phyloP scores from a whole-genome alignment of 164 flowering plant species.

The grape (Vitis vinifera) region DNA sequence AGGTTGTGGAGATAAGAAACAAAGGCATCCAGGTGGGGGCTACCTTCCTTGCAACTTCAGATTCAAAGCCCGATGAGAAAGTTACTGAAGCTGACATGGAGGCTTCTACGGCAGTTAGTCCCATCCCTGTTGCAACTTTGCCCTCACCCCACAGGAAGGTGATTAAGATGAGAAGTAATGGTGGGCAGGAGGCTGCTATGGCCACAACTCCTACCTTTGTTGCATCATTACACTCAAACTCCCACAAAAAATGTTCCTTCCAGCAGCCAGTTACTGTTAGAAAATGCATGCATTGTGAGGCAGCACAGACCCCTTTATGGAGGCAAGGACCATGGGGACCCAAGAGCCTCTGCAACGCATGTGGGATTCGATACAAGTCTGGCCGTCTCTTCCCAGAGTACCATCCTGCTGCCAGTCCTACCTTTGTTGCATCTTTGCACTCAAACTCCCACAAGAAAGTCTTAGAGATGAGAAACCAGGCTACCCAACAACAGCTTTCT shows the following conservation, averaged over 20 bases:
- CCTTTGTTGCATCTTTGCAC: constrained; percentile 42
- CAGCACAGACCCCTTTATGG: constrained; percentile 50
- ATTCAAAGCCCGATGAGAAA: too few species aligned
- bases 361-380: constrained; percentile 48
- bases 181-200: too few species aligned
- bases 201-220: too few species aligned
- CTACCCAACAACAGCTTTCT: background rate
- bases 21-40: too few species aligned
- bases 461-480: constrained; percentile 39
- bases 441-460: constrained; percentile 52
- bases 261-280: constrained; percentile 11
- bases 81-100: too few species aligned
- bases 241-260: background rate
- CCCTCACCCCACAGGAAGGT: too few species aligned
- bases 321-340: constrained; percentile 51
- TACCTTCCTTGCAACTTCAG: too few species aligned
- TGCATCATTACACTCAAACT: too few species aligned
- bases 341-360: constrained; percentile 54
- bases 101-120: too few species aligned
- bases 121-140: too few species aligned
- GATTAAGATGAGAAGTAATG: too few species aligned
- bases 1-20: too few species aligned
- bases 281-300: constrained; percentile 42
- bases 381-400: constrained; percentile 55
- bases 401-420: constrained; percentile 52